Conservation (phyloP, 2,329 filamentous ascomycete genomes). For the Colletotrichum gloeosporioides region DNA sequence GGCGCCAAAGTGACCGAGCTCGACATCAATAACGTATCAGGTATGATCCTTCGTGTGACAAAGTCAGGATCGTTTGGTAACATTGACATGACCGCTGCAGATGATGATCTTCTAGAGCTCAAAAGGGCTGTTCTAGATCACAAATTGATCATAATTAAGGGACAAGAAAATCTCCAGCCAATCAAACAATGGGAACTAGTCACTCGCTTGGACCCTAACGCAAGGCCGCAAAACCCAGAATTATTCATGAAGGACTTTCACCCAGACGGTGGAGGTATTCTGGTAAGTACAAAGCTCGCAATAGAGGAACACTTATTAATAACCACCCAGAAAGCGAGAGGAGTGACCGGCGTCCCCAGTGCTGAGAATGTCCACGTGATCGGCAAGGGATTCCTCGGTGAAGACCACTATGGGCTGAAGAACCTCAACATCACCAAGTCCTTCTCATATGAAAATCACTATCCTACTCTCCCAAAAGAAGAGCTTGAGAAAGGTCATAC, state of each 20-base stretch:
- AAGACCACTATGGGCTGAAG: slow-evolving; percentile 48
- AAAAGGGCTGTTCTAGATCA: slow-evolving; percentile 46
- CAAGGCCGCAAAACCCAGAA: slow-evolving; percentile 44
- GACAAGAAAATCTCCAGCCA: slow-evolving; percentile 44
- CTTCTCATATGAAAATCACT: slow-evolving; percentile 42
- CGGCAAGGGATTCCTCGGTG: slow-evolving; percentile 50
- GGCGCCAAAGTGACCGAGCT: slow-evolving; percentile 31
- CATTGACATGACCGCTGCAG: slow-evolving; percentile 22
- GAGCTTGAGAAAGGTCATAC: slow-evolving; percentile 45
- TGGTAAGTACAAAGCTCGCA: slow-evolving; percentile 25
- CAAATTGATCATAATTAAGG: slow-evolving; percentile 48
- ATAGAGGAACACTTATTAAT: not conserved
- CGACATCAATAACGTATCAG: slow-evolving; percentile 40
- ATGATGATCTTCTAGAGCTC: slow-evolving; percentile 39
- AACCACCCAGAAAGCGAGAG: slow-evolving; percentile 28
- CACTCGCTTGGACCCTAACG: slow-evolving; percentile 44
- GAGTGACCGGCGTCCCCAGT: slow-evolving; percentile 42
- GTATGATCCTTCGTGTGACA: slow-evolving; percentile 18
- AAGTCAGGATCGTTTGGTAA: not conserved
- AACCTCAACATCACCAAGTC: slow-evolving; percentile 34
- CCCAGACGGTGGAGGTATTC: slow-evolving; percentile 41
- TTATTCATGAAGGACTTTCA: slow-evolving; percentile 46
- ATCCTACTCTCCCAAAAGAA: slow-evolving; percentile 31
- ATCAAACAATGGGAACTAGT: slow-evolving; percentile 51
- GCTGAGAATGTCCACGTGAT: slow-evolving; percentile 49